Evolutionary conservation across 108 stramenopile genomes (phyloP).

Genomic region (Asterionellopsis glacialis): DNA sequence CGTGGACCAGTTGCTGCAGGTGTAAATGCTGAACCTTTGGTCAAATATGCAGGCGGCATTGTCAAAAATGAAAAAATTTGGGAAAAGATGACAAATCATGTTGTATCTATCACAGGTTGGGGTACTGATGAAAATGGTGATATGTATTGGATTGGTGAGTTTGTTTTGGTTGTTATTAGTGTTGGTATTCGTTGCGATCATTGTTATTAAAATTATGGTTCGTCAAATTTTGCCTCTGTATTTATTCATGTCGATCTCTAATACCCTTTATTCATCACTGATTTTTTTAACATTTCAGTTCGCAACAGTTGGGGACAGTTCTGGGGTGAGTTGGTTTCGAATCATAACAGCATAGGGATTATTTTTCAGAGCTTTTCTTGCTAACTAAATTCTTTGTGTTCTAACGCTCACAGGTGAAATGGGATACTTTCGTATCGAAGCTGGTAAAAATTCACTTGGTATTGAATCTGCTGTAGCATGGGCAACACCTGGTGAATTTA

Average conservation of each 20-base stretch:
- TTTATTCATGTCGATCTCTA: no score
- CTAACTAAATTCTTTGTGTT: no score
- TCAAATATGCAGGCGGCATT: slow-evolving; percentile 75
- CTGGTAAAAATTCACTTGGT: slow-evolving; percentile 74
- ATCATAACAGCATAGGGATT: no score
- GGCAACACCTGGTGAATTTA: slow-evolving; percentile 67
- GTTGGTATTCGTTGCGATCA: no score
- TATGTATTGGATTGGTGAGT: slow-evolving; percentile 76
- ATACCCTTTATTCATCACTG: no score
- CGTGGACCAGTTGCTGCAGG: slow-evolving; percentile 87
- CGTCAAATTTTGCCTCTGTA: no score
- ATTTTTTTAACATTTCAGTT: no score
- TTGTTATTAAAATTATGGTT: background rate
- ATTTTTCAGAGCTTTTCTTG: no score
- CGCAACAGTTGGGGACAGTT: slow-evolving; percentile 47
- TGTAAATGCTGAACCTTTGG: slow-evolving; percentile 71
- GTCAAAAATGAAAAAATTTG: slow-evolving; percentile 49
- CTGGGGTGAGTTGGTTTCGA: background rate
- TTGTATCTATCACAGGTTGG: slow-evolving; percentile 91
- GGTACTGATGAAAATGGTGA: slow-evolving; percentile 54
- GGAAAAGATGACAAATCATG: slow-evolving; percentile 75
- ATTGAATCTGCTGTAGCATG: slow-evolving; percentile 80
- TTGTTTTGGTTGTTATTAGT: no score
- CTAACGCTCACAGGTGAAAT: slow-evolving; percentile 38
- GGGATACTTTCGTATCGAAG: slow-evolving; percentile 60